phyloP scores from a whole-genome alignment of 257 asterid genomes.

The Primulina tabacum region DNA sequence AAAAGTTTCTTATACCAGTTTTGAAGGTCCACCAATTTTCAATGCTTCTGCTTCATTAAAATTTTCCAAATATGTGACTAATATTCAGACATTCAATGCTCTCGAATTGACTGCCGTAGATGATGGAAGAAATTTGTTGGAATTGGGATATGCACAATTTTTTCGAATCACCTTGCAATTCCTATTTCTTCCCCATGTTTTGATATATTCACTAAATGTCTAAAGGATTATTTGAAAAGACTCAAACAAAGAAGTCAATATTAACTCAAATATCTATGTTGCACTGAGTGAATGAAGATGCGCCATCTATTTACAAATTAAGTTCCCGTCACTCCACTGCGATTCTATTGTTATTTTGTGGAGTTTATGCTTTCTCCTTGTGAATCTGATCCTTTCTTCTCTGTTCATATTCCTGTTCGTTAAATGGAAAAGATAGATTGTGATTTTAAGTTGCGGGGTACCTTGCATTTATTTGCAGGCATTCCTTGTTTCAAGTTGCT shows the following conservation, averaged over 20 bases:
- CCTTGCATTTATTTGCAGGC: conserved; percentile 37
- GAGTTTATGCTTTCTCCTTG: not conserved
- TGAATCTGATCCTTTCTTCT: not conserved
- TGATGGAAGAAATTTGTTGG: not conserved
- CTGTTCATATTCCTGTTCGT: not conserved
- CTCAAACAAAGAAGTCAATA: too few species aligned
- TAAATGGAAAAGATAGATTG: too few species aligned
- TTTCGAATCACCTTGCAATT: not conserved
- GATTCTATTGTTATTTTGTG: not conserved
- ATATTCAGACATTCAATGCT: not conserved
- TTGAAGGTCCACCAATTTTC: not conserved
- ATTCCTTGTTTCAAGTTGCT: conserved; percentile 64
- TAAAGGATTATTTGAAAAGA: not conserved
- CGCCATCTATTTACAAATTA: not conserved
- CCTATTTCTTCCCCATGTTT: not conserved
- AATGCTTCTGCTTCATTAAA: too few species aligned
- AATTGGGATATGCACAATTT: not conserved
- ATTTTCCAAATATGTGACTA: not conserved
- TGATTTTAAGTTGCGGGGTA: too few species aligned
- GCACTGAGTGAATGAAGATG: not conserved
- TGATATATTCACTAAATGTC: not conserved
- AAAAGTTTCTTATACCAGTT: conserved; percentile 4
- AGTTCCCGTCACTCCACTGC: not conserved
- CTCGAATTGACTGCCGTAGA: not conserved
- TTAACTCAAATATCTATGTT: not conserved